Base-by-base conservation (phyloP, 805 yeast genomes). In the Priceomyces castillae region DNA sequence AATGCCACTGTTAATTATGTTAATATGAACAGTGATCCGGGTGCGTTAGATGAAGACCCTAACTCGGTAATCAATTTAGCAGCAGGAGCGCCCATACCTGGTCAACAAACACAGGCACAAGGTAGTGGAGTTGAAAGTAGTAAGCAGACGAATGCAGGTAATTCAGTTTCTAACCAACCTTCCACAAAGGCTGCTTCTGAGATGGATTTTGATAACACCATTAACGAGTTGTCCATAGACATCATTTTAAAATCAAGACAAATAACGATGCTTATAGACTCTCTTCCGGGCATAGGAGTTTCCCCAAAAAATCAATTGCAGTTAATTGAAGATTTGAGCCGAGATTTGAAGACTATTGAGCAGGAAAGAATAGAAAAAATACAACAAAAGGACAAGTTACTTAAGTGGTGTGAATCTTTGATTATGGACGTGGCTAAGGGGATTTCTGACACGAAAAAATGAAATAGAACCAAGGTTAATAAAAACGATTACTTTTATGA, bases 241-340 rank as follows among this genome's bases (percentile, higher is more conserved):
- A 77, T 92, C 7, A 86, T 90, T 19, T 65, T 89, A 45, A 90
- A 90, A 57, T 80, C 95, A 4, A 77, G 95, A 53, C 98, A 94
- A 61, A 86, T 92, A 12, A 77, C 87, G 31, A 82, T 86, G 55
- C 77, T 92, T 20, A 90, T 92, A 31, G 95, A 87, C 57, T 81
- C 95, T 2, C 69, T 92, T 34, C 99, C 99, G 0, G 98, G 97
- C 10, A 87, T 89, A 2, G 97, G 95, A 7, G 90, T 85, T 1
- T 80, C 90, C 1, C 85, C 86, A 18, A 78, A 74, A 36, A 83
- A 80, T 42, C 98, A 90, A 62, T 60, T 90, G 59, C 64, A 67
- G 20, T 74, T 76, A 46, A 86, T 92, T 14, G 77, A 75, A 40
- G 71, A 69, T 11, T 67, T 94, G 37, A 84, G 86, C 39, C 59